A percentile compares a stretch with the other conserved stretches of the same genome.
phyloP scores from a whole-genome alignment of 441 rosid species.

The Monsonia emarginata region DNA sequence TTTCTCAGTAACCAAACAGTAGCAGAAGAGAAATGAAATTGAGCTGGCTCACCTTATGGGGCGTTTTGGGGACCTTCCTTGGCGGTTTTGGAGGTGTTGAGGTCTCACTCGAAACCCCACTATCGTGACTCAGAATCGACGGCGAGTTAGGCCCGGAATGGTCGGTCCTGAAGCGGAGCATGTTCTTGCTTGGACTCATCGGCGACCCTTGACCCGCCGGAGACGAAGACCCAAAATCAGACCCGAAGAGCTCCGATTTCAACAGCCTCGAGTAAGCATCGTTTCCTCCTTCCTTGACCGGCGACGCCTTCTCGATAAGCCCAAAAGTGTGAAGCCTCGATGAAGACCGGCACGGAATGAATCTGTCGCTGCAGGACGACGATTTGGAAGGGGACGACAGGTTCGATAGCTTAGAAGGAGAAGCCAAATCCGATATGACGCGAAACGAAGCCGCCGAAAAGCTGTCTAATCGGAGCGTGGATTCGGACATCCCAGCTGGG shows the following conservation, averaged over 20 bases:
- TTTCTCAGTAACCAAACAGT: background rate
- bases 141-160: slow-evolving; percentile 70
- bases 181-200: slow-evolving; percentile 67
- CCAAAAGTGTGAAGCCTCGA: slow-evolving; percentile 90
- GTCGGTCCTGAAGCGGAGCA: slow-evolving; percentile 80
- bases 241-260: slow-evolving; percentile 81
- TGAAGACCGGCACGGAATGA: slow-evolving; percentile 94
- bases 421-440: slow-evolving; percentile 53
- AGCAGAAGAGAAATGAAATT: background rate
- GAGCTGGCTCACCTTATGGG: slow-evolving; percentile 59
- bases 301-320: slow-evolving; percentile 60
- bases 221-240: slow-evolving; percentile 78
- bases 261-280: slow-evolving; percentile 68
- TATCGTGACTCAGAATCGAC: slow-evolving; percentile 55
- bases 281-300: slow-evolving; percentile 87
- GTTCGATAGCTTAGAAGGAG: slow-evolving; percentile 66
- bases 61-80: slow-evolving; percentile 87
- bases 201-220: slow-evolving; percentile 79
- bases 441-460: slow-evolving; percentile 44
- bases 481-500: slow-evolving; percentile 79
- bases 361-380: slow-evolving; percentile 74
- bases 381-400: slow-evolving; percentile 68
- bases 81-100: slow-evolving; percentile 82
- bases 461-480: slow-evolving; percentile 56
- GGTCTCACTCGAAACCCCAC: slow-evolving; percentile 47